Evolutionary conservation across 352 stramenopile species (phyloP).

Genomic region (Phytophthora crassamura): DNA sequence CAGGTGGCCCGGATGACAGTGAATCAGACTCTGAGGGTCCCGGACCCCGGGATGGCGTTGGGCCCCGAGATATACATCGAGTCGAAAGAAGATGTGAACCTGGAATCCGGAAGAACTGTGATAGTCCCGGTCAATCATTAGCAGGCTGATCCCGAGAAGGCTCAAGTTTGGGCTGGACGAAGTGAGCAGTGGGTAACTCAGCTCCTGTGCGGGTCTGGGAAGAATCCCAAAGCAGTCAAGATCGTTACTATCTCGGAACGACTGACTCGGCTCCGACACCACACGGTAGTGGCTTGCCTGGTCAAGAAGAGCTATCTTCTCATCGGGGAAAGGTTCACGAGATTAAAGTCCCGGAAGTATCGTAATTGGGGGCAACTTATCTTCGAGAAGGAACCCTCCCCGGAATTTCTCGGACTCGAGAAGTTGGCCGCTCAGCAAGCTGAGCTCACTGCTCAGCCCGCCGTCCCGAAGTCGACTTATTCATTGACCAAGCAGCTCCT

Average conservation of each 20-base stretch:
- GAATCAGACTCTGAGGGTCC: too few species aligned
- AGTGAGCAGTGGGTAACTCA: too few species aligned
- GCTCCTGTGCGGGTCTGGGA: neutral
- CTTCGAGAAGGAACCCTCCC: neutral
- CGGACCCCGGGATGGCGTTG: slow-evolving; percentile 6
- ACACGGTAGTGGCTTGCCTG: neutral
- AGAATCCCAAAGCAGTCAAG: neutral
- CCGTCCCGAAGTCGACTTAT: neutral
- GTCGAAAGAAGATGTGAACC: neutral
- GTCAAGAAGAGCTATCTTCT: neutral
- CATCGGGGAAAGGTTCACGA: neutral
- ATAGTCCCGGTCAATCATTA: too few species aligned
- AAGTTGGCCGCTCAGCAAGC: neutral
- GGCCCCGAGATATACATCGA: slow-evolving; percentile 1
- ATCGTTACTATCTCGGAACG: too few species aligned
- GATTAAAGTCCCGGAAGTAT: neutral
- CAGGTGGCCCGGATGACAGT: too few species aligned
- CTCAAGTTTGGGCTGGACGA: too few species aligned
- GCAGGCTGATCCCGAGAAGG: too few species aligned
- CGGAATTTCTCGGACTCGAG: neutral
- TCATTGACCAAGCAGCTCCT: neutral
- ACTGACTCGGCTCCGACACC: neutral
- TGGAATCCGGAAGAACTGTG: neutral
- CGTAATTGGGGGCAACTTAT: neutral
- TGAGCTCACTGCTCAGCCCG: neutral